These are phyloP conservation scores for Cladosporium sp. DNA, from an alignment of 2,329 filamentous ascomycete genomes.

Conservation along the genomic window DNA sequence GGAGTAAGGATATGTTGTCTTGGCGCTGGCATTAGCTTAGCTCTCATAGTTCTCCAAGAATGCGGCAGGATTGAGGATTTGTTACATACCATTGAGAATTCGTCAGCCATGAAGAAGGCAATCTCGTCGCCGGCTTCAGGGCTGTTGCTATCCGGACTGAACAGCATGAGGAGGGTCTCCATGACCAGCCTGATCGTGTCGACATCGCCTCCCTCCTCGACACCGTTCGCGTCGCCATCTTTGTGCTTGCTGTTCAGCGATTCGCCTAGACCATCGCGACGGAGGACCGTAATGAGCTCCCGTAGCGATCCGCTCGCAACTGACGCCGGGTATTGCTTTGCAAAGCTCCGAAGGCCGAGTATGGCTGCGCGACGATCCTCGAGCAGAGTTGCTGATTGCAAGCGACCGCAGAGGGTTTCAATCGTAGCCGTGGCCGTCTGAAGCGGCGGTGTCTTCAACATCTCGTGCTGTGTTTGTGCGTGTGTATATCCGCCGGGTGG, in stretches of 20 bases:
- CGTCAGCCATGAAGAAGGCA: slow-evolving; percentile 90
- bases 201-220: slow-evolving; percentile 58
- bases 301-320: slow-evolving; percentile 91
- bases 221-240: slow-evolving; percentile 49
- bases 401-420: slow-evolving; percentile 77
- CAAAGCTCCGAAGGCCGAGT: slow-evolving; percentile 87
- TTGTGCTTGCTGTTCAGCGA: slow-evolving; percentile 17
- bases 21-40: slow-evolving; percentile 66
- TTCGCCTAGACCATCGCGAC: slow-evolving; percentile 59
- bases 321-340: slow-evolving; percentile 92
- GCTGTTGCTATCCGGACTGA: slow-evolving; percentile 63
- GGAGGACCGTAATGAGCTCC: slow-evolving; percentile 78
- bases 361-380: slow-evolving; percentile 95
- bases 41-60: slow-evolving; percentile 24
- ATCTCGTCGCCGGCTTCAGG: slow-evolving; percentile 95
- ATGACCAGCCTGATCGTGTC: slow-evolving; percentile 94
- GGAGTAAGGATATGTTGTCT: slow-evolving; percentile 88
- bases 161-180: slow-evolving; percentile 93
- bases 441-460: slow-evolving; percentile 75
- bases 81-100: slow-evolving; percentile 77
- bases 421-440: slow-evolving; percentile 97
- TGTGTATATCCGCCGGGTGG: slow-evolving; percentile 4
- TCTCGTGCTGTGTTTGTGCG: slow-evolving; percentile 20
- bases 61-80: neutral
- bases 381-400: slow-evolving; percentile 83